Evolutionary conservation across 768 basidiomycete genomes (phyloP), one percentile per base, ranked within the genome.

Genomic region (Fistulinella prunicolor): DNA sequence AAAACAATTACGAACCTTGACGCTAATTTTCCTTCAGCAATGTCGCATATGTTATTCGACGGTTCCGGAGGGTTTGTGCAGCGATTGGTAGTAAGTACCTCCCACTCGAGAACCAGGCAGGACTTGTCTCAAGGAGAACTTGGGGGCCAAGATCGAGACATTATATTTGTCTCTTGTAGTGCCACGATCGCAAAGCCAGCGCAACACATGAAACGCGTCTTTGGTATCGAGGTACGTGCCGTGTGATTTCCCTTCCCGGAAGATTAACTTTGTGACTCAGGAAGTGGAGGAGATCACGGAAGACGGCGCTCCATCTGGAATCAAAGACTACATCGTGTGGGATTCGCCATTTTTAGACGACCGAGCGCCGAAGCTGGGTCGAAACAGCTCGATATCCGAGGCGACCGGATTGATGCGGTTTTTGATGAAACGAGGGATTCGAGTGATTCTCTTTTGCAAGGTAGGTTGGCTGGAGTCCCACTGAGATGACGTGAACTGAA

Each of bases 391-490:
- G 6, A 70, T 91, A 48, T 69, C 71, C 3, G 86, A 95, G 58
- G 86, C 89, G 3, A 84, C 80, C 2, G 62, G 68, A 3, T 54
- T 94, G 38, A 89, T 93, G 83, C 73, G 79, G 38, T 89, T 80
- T 62, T 68, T 94, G 42, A 90, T 95, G 87, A 83, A 83, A 50
- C 75, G 79, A 3, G 92, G 92, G 3, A 65, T 93, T 24, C 73
- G 89, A 26, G 82, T 85, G 5, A 93, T 95, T 50, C 67, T 95
- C n/a, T 95, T 94, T 62, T 93, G 90, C 73, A 87, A 89, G 73
- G 89, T 85, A 43, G 14, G 54, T 42, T 16, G 32, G 10, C 12
- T 38, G 21, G 26, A 1, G 22, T 16, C 21, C 14, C 14, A 23
- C 9, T 20, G 36, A 23, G 16, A 40, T 13, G 13, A 36, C 5